Evolutionary conservation across 805 yeast genomes (phyloP), one percentile per base, ranked within the genome.

Genomic region (Priceomyces haplophilus): DNA sequence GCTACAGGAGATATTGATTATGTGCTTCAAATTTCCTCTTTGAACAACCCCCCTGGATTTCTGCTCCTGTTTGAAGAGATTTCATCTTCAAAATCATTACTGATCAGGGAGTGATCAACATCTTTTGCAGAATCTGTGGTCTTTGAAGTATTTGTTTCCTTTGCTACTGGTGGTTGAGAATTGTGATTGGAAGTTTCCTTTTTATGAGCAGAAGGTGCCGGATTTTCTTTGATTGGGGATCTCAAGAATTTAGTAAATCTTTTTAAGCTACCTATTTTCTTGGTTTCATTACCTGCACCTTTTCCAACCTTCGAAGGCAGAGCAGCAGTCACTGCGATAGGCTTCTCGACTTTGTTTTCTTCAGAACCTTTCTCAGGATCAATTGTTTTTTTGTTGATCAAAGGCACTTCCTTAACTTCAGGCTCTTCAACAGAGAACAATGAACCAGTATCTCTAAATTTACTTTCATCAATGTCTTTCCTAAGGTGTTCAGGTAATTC

Each of bases 401-500:
- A 30, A n/a, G 56, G 52, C 17, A 39, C 47, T 37, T 54, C 54
- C 35, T 45, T 49, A 20, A 43, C 42, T 12, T 19, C 43, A 8
- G 53, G 53, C 37, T 51, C 59, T 29, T 65, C 72, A 12, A 51
- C 65, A 1, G 69, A 55, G 45, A 70, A 70, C 15, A 70, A 53
- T 1, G 73, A 67, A 3, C 67, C 60, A 15, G 70, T 64, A 48
- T 70, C 76, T 27, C 60, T 58, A 29, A 69, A 53, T 45, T 60
- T 59, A 36, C 49, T 46, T 46, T 69, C 75, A 45, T 67, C 60
- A 11, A 70, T 51, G 4, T 59, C 59, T 13, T 44, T 56, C 45
- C 64, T 68, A 53, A 78, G 63, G 58, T 78, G 83, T 38, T 73
- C 79, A 10, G 83, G 83, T 47, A 75, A 68, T 43, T 67, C 74